These are phyloP conservation scores for Hansenula anomala DNA, from an alignment of 1,139 yeast genomes.

Conservation along the genomic window DNA sequence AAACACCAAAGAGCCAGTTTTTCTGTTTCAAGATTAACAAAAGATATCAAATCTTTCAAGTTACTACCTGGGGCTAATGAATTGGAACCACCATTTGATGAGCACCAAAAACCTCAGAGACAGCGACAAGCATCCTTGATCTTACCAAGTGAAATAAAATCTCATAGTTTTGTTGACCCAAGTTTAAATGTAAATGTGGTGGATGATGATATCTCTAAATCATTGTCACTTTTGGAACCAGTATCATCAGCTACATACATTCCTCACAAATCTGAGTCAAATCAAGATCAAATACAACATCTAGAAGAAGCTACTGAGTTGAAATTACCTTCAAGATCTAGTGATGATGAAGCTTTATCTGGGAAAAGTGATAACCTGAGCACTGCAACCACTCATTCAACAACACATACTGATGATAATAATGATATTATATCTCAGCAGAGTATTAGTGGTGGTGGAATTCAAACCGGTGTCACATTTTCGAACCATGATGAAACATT, in stretches of 20 bases:
- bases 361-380: slow-evolving; percentile 7
- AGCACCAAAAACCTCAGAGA: neutral
- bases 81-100: slow-evolving; percentile 9
- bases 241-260: slow-evolving; percentile 65
- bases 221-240: slow-evolving; percentile 35
- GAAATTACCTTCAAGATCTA: slow-evolving; percentile 1
- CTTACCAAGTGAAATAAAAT: slow-evolving; percentile 1
- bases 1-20: slow-evolving; percentile 1
- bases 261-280: slow-evolving; percentile 41
- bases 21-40: slow-evolving; percentile 6
- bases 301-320: slow-evolving; percentile 19
- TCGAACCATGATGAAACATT: slow-evolving; percentile 8
- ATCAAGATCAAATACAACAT: slow-evolving; percentile 6
- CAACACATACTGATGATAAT: neutral
- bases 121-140: slow-evolving; percentile 2
- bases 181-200: too few species aligned
- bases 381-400: slow-evolving; percentile 2
- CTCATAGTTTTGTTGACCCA: slow-evolving; percentile 1
- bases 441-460: too few species aligned
- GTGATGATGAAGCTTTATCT: neutral
- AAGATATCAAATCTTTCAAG: slow-evolving; percentile 12
- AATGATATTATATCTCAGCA: neutral
- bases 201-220: neutral
- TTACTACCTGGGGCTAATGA: slow-evolving; percentile 3
- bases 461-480: slow-evolving; percentile 10